Percentiles rank a stretch among this genome's conserved stretches.
Evolutionary conservation across 192 early-diverging fungal species (phyloP).

Genomic region (Coemansia sp.): DNA sequence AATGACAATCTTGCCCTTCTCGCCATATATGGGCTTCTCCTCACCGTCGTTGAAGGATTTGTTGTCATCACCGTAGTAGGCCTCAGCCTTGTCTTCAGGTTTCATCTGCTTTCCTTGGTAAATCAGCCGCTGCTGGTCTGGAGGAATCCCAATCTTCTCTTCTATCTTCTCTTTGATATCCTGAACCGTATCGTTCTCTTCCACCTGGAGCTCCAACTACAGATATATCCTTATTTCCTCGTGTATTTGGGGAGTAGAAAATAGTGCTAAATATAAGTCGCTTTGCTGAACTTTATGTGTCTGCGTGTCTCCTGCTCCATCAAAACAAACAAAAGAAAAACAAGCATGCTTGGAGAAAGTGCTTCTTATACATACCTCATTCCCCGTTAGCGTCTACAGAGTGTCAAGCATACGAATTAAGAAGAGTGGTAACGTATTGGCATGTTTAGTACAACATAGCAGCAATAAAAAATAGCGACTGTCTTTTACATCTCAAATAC

Average conservation of each 20-base stretch:
- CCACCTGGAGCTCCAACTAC: conserved; percentile 92
- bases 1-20: conserved; percentile 79
- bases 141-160: conserved; percentile 97
- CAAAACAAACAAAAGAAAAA: too few relatives aligned
- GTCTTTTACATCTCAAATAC: too few relatives aligned
- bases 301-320: too few relatives aligned
- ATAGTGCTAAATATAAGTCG: too few relatives aligned
- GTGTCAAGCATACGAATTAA: conserved; percentile 4
- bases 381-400: conserved; percentile 81
- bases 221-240: not conserved
- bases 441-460: not conserved
- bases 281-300: too few relatives aligned
- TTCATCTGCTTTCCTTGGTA: conserved; percentile 91
- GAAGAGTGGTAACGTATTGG: not conserved
- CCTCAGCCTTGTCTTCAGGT: conserved; percentile 70
- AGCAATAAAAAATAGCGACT: too few relatives aligned
- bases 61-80: conserved; percentile 57
- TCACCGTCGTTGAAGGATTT: too few relatives aligned
- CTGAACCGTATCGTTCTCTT: conserved; percentile 67
- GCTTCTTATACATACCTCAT: conserved; percentile 64
- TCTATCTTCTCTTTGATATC: conserved; percentile 89
- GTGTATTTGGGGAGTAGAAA: not conserved
- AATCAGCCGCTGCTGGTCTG: conserved; percentile 93
- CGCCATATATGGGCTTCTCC: too few relatives aligned
- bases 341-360: not conserved